phyloP scores from a whole-genome alignment of 2,329 filamentous ascomycete species.

The Septoria petroselini region DNA sequence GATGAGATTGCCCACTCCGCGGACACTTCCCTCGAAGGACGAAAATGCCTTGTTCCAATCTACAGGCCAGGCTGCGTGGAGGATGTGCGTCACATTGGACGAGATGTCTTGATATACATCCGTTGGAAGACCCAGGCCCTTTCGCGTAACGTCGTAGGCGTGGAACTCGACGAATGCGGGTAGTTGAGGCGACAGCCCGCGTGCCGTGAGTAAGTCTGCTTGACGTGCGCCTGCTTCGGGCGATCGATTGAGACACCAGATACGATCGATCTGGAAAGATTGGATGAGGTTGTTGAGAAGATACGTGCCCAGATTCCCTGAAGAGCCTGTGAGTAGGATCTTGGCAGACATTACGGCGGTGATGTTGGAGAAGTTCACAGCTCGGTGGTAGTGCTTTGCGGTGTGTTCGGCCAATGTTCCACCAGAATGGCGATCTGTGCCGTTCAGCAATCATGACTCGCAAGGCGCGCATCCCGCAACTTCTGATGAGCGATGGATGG shows the following conservation, averaged over 20 bases:
- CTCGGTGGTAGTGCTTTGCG: too few relatives aligned
- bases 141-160: conserved; percentile 15
- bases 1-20: conserved; percentile 23
- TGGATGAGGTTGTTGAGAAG: conserved; percentile 25
- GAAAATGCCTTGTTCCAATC: conserved; percentile 34
- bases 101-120: conserved; percentile 20
- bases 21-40: conserved; percentile 29
- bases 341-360: too few relatives aligned
- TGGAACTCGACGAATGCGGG: conserved; percentile 23
- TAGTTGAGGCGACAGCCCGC: conserved; percentile 21
- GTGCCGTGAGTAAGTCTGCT: conserved; percentile 7
- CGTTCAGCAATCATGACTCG: too few relatives aligned
- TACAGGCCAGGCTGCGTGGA: conserved; percentile 38
- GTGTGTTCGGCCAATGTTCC: too few relatives aligned
- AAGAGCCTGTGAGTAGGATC: conserved; percentile 38
- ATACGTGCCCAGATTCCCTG: conserved; percentile 37
- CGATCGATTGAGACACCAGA: conserved; percentile 31
- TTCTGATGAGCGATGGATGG: too few relatives aligned
- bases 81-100: conserved; percentile 24
- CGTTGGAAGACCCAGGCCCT: conserved; percentile 20
- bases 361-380: too few relatives aligned
- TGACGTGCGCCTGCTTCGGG: conserved; percentile 13
- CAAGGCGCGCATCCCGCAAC: too few relatives aligned
- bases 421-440: too few relatives aligned
- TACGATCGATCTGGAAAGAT: background rate